Base-by-base conservation (phyloP, 2,329 filamentous ascomycete species). In the Trichophyton schoenleinii region DNA sequence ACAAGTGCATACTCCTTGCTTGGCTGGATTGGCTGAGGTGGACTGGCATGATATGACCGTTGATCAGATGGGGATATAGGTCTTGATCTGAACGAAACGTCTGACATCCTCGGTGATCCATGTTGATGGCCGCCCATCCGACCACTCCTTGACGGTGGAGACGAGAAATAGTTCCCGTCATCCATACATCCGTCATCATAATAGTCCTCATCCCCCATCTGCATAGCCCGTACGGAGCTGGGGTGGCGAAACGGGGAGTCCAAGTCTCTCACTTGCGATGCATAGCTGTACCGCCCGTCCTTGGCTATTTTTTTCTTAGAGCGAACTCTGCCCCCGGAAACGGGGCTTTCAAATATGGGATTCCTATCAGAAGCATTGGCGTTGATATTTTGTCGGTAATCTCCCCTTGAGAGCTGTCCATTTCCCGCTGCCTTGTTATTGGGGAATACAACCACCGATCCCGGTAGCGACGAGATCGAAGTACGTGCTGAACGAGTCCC, bases 1-100 rank as follows among this genome's bases (percentile, higher is more conserved):
- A 86, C 81, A 3, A 86, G 75, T 0, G 83, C 83, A 62, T 78
- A 78, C 63, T 82, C 79, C 59, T 74, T 75, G 63, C 72, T 73
- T n/a, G 61, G 55, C 25, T 63, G 60, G 44, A 57, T 59, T 34
- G 57, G 28, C 36, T 67, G 69, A 0, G 72, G 68, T 1, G 72
- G 74, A 58, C 74, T 72, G 52, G 71, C 72, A 2, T 70, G 70
- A 4, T 72, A 73, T 44, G 70, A 66, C 20, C 69, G 42, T 8
- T 69, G 66, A 0, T 70, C 70, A 0, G 71, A 70, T 2, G 70
- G 68, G 1, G 72, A 70, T 0, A 70, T 70, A 8, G 69, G 68
- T 1, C 69, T 65, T 2, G 73, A 75, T 0, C 70, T 68, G 49
- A 71, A 69, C 0, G 69, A 70, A 13, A 70, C 65, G 31, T 69